Evolutionary conservation across 2,329 filamentous ascomycete species (phyloP), one percentile per base, ranked within the genome.

Genomic region (Sarocladiaceae sp.): DNA sequence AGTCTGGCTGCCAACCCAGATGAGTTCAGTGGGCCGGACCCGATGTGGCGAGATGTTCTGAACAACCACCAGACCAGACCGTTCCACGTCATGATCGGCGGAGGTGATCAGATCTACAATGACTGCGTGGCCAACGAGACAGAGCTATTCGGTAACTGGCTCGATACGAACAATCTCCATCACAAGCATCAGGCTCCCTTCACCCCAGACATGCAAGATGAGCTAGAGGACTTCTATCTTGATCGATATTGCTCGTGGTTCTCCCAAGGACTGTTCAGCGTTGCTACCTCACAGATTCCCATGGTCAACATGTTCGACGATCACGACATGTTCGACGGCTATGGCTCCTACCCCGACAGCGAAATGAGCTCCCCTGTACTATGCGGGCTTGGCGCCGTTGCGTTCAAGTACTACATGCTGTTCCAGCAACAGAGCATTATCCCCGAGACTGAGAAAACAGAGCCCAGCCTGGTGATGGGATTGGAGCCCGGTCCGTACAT

Each of bases 221-320:
- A 99, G 68, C 73, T 99, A 4, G 94, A 99, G 64, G 71, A 71
- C 0, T 97, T 95, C 62, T 99, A 96, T 62, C 77, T 99, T 0
- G 81, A 96, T 54, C 82, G 89, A 18, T 99, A 99, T 63, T 83
- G 84, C 55, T 88, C 86, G 79, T 99, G 94, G 92, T 99, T 97
- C 69, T 97, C 92, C 0, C 92, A 96, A 62, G 94, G 95, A 0
- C 73, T 97, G 4, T 99, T 97, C 63, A 84, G 88, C n/a, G 81
- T 99, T 64, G 94, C 93, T 4, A 92, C 87, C 60, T 88, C 88
- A 2, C 93, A 97, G 66, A 97, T 99, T 42, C 92, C 94, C 8
- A 97, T 97, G 92, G 83, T 99, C 61, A 99, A 99, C 66, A 92
- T 99, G 67, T 97, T 88, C 77, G 93, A 97, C 67, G 94, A 97